A percentile compares a stretch with the other conserved stretches of the same genome.
These are phyloP conservation scores for Speleostelium caveatum DNA, from an alignment of 78 protist species.

Conservation along the genomic window DNA sequence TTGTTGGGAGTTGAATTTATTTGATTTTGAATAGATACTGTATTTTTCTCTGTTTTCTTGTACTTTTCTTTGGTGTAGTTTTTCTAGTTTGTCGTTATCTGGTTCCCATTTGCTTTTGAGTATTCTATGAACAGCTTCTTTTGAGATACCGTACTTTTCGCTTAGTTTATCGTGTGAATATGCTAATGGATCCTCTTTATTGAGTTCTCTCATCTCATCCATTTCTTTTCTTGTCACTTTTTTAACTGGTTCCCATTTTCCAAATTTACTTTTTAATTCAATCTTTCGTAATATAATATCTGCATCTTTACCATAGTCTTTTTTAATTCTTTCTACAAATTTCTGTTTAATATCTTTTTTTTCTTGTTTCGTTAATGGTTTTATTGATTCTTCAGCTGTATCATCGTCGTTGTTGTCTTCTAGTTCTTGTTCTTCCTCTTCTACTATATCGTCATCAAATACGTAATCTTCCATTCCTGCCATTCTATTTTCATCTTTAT, in stretches of 20 bases:
- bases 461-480: slow-evolving; percentile 72
- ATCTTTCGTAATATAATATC: slow-evolving; percentile 22
- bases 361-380: slow-evolving; percentile 11
- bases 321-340: not conserved
- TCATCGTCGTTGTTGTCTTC: not conserved
- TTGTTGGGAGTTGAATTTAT: not conserved
- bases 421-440: not conserved
- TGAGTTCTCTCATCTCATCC: slow-evolving; percentile 6
- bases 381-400: not conserved
- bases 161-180: not conserved
- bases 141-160: not conserved
- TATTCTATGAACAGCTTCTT: slow-evolving; percentile 26
- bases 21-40: slow-evolving; percentile 5
- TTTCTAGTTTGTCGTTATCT: not conserved
- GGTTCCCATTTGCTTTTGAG: slow-evolving; percentile 34
- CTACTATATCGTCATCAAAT: slow-evolving; percentile 34
- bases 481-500: slow-evolving; percentile 49
- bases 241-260: slow-evolving; percentile 39
- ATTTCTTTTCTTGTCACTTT: slow-evolving; percentile 17
- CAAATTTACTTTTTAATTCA: not conserved
- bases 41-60: slow-evolving; percentile 5
- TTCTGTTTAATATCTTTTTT: not conserved
- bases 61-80: slow-evolving; percentile 1
- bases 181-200: slow-evolving; percentile 17
- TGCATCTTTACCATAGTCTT: slow-evolving; percentile 35